Base-by-base conservation (phyloP, 257 asterid genomes). In the Solanum arcanum region DNA sequence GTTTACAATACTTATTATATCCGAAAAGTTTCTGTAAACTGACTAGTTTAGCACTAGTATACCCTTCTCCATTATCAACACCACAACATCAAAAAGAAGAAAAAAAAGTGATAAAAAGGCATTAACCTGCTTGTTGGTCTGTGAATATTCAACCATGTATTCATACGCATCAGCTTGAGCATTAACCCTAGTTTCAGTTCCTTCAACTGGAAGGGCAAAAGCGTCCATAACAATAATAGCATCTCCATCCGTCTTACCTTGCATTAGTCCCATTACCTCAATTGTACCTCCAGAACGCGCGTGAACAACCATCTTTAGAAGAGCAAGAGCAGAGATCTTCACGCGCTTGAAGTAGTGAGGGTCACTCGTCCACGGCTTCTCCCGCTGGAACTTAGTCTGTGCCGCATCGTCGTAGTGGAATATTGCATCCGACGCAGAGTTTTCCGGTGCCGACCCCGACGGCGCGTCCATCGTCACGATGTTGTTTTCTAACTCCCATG, bases 111-210 rank as follows among this genome's bases (percentile, higher is more conserved):
- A 10, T 39, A 41, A 46, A 14, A 12, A 41, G 73, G 73, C 73
- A 76, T 15, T 52, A 47, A 94, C 99, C 98, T 96, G 98, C 86
- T 93, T 97, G 87, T 95, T 97, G 16, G 97, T 97, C 91, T 91
- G 93, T 6, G 98, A 95, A 89, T 97, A 97, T 78, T 96, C 98
- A 52, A 97, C 99, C 99, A 97, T 97, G 81, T 95, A 95, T 90
- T 97, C 99, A 86, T 97, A 97, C 3, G 99, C 99, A 94, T 97
- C 98, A 44, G 98, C 98, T 92, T 97, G 99, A 37, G 99, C 99
- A 92, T 97, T 97, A 87, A 97, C 99, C 93, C 99, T 94, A 90
- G 99, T 97, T 87, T 97, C 99, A 16, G 99, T 97, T 9, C 99
- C 99, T 91, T 97, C 99, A 21, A 97, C 99, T 21, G 99, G 99